Evolutionary conservation across 2,329 filamentous ascomycete genomes (phyloP), one percentile per base, ranked within the genome.

Genomic region (Zymoseptoria brevis): DNA sequence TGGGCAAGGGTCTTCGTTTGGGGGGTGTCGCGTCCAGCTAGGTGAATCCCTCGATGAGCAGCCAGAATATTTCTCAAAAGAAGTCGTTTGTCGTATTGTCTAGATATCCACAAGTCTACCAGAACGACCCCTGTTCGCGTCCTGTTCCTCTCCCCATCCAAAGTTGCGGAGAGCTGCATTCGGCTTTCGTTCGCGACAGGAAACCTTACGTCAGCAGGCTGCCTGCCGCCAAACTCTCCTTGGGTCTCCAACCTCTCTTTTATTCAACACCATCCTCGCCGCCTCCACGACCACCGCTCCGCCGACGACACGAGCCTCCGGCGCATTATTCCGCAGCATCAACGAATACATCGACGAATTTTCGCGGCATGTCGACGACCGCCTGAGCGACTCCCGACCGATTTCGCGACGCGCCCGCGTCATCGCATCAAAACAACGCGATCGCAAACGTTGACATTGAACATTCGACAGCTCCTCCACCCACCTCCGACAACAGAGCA

Each of bases 381-480:
- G 21, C 55, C 55, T 56, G 55, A 56, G 55, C 24, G 55, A 26
- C 26, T n/a, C 19, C 49, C 24, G 7, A 50, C 41, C 45, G 24
- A 19, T 16, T 24, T n/a, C 22, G 48, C 19, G 52, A 53, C 57
- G 61, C 61, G 53, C 55, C 57, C 53, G 49, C 52, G 49, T 50
- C 53, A 55, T 56, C 48, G 49, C 35, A 57, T 64, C 62, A 67
- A 54, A 67, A 66, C 65, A 64, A 64, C 67, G 63, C 66, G 63
- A 54, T 53, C 56, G 50, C 21, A 45, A 50, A 53, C 29, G 59
- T 60, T 63, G 60, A 63, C 62, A 21, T 24, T 49, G 41, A 41
- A 16, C 13, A 26, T 26, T 19, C 52, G 19, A 19, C 52, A 16
- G 11, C 9, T 16, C 29, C 26, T 16, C 53, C 26, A 13, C 35